These are phyloP conservation scores for Cladorrhinum samala DNA, from an alignment of 495 filamentous ascomycete species.

Conservation along the genomic window DNA sequence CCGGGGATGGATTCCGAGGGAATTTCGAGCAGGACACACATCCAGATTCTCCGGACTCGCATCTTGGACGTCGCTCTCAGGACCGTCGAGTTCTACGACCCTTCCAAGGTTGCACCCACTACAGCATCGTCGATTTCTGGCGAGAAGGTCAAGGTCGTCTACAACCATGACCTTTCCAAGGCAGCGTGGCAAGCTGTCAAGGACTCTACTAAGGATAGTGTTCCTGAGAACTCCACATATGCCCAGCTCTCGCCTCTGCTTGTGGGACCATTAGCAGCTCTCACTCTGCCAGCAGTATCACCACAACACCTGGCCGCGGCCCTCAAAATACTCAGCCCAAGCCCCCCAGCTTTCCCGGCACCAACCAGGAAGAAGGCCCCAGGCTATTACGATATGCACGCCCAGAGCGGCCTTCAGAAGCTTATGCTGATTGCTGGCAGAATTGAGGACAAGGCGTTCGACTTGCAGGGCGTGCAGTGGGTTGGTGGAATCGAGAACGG, in stretches of 20 bases:
- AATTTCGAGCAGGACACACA: slow-evolving; percentile 51
- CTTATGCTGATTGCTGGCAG: slow-evolving; percentile 78
- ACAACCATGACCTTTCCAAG: slow-evolving; percentile 71
- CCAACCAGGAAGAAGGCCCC: slow-evolving; percentile 70
- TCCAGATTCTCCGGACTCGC: slow-evolving; percentile 79
- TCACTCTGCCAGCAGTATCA: slow-evolving; percentile 77
- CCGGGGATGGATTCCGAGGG: slow-evolving; percentile 9
- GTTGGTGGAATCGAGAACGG: slow-evolving; percentile 79
- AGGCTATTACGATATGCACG: slow-evolving; percentile 67
- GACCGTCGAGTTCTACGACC: slow-evolving; percentile 80
- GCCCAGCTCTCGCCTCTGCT: slow-evolving; percentile 67
- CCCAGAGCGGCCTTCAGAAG: slow-evolving; percentile 79
- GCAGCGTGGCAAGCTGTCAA: slow-evolving; percentile 56
- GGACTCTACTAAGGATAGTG: slow-evolving; percentile 40
- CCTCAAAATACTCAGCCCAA: slow-evolving; percentile 67
- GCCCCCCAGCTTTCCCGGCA: slow-evolving; percentile 62
- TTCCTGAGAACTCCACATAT: slow-evolving; percentile 40
- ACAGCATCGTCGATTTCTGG: slow-evolving; percentile 21
- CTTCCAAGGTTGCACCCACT: slow-evolving; percentile 33
- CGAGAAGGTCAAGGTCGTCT: slow-evolving; percentile 33
- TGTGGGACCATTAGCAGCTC: slow-evolving; percentile 67
- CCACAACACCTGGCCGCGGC: slow-evolving; percentile 76
- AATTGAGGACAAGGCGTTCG: slow-evolving; percentile 75
- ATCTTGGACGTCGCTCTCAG: slow-evolving; percentile 80
- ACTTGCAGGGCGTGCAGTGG: slow-evolving; percentile 72